Evolutionary conservation across 2,329 filamentous ascomycete species (phyloP).

Genomic region (Bisporella sp.): DNA sequence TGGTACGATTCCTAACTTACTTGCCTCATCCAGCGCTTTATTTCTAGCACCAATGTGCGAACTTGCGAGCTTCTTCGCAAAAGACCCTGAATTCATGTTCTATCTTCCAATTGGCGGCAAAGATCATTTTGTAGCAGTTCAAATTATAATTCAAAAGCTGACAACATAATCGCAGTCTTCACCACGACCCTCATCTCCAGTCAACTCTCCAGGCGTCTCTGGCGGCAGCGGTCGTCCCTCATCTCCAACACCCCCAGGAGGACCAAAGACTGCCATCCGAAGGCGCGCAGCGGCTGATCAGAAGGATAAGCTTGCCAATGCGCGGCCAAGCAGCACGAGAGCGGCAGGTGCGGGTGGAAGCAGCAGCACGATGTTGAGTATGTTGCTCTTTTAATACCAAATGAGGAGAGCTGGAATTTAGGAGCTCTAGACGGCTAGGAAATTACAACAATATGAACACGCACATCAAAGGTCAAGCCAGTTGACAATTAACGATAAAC

Average conservation of each 20-base stretch:
- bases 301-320: conserved; percentile 95
- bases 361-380: conserved; percentile 97
- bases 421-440: too few relatives aligned
- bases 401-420: too few relatives aligned
- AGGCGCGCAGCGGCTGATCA: conserved; percentile 93
- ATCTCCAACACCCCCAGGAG: conserved; percentile 84
- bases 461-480: too few relatives aligned
- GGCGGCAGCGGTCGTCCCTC: conserved; percentile 62
- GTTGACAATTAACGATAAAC: too few relatives aligned
- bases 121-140: not conserved
- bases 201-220: conserved; percentile 47
- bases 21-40: too few relatives aligned
- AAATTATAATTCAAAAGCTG: not conserved
- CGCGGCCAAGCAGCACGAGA: conserved; percentile 82
- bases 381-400: conserved; percentile 29
- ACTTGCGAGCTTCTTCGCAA: too few relatives aligned
- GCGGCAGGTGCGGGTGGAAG: conserved; percentile 92
- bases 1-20: too few relatives aligned
- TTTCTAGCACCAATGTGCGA: too few relatives aligned
- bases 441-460: too few relatives aligned
- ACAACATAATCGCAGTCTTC: conserved; percentile 22
- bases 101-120: too few relatives aligned
- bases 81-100: too few relatives aligned
- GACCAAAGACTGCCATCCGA: conserved; percentile 90
- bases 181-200: conserved; percentile 46